Base-by-base conservation (phyloP, 2,329 filamentous ascomycete species). In the Tothia fuscella region DNA sequence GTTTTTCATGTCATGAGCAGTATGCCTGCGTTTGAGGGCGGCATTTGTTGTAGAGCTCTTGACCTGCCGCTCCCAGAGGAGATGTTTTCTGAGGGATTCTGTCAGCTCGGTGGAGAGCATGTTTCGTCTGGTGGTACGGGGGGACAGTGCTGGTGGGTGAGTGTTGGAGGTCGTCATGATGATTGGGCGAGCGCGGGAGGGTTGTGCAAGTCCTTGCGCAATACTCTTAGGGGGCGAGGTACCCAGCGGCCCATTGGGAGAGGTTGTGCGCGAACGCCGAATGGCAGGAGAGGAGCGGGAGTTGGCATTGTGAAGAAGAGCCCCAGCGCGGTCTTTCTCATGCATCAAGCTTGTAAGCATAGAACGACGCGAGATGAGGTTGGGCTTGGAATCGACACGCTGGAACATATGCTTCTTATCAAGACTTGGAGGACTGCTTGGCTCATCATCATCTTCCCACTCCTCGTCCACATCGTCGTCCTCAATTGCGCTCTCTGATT, bases 51-150 rank as follows among this genome's bases (percentile, higher is more conserved):
- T 89, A 25, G 83, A 82, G 45, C 85, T 86, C 72, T 91, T 93
- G 57, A 96, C 89, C 56, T 93, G 86, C 40, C 91, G 81, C 60
- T 98, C 91, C 83, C 86, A 93, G 13, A 96, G 74, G 13, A 98
- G 78, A 53, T 95, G 84, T 51, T 87, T 83, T 17, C 91, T 78
- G 3, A 98, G 77, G 17, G 86, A 93, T 58, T 94, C 87, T 2
- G 89, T 95, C 42, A 98, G 69, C 65, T 98, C 91, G 0, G 85
- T 93, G 6, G 85, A 82, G 43, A 98, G 73, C 91, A 98, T 98
- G 62, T 95, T 93, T 46, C 88, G 77, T 39, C 91, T 77, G 0
- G 88, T 95, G 0, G 89, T 95, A 44, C 87, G 78, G 3, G 91
- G 91, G 4, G 91, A 96, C 49, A 94, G 72, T 2, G 86, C 83